phyloP scores from a whole-genome alignment of 257 asterid genomes.

The Solanum chaucha region DNA sequence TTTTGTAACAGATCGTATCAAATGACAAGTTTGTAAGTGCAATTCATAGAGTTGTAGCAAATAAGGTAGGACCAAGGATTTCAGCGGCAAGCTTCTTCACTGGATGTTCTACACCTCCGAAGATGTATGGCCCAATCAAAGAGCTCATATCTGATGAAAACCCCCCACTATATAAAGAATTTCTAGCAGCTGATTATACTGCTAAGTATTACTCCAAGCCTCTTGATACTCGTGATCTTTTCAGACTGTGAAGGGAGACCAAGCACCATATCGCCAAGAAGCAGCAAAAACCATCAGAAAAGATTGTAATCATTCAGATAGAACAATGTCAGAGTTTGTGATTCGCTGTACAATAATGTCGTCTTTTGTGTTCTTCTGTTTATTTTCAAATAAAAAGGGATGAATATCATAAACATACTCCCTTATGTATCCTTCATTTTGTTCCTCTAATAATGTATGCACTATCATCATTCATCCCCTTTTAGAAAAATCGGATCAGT shows the following conservation, averaged over 20 bases:
- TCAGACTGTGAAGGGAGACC: constrained; percentile 12
- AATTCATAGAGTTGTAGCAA: constrained; percentile 52
- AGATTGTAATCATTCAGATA: background rate
- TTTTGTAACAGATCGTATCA: constrained; percentile 30
- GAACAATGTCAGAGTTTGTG: background rate
- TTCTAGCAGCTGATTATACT: constrained; percentile 30
- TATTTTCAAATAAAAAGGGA: background rate
- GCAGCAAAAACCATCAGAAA: background rate
- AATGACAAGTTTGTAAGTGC: constrained; percentile 53
- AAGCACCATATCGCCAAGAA: background rate
- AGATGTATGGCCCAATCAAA: constrained; percentile 37
- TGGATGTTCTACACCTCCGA: constrained; percentile 19
- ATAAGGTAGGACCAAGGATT: constrained; percentile 41
- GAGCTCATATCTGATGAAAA: constrained; percentile 36
- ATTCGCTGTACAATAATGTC: background rate
- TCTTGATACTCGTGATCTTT: constrained; percentile 33
- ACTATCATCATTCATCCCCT: background rate
- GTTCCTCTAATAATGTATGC: constrained; percentile 7
- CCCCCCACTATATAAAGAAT: constrained; percentile 35
- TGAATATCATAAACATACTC: background rate
- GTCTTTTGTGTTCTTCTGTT: background rate
- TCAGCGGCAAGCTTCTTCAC: constrained; percentile 54
- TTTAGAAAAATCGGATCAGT: background rate
- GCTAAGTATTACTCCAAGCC: constrained; percentile 27
- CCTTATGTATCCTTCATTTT: background rate